These are phyloP conservation scores for Marchantia paleacea DNA, from an alignment of 225 moss, liverwort and hornwort genomes.

Conservation along the genomic window DNA sequence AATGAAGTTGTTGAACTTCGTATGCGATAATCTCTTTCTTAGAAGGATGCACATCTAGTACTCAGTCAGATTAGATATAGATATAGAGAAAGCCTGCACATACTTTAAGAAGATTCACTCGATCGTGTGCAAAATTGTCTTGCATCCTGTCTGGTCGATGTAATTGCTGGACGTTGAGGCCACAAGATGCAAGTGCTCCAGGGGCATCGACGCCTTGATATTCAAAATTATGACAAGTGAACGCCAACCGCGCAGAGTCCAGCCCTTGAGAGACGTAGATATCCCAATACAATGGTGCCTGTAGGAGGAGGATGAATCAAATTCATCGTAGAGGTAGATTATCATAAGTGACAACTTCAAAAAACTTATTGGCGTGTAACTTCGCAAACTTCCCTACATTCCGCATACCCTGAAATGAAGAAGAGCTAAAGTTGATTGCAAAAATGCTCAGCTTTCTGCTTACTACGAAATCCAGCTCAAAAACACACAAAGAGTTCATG, in stretches of 20 bases:
- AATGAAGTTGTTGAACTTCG: no score
- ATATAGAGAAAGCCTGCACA: no score
- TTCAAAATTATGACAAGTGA: conserved; percentile 98
- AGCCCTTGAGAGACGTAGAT: conserved; percentile 82
- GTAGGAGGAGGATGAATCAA: conserved; percentile 15
- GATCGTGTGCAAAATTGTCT: conserved; percentile 64
- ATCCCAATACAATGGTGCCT: conserved; percentile 97
- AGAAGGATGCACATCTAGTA: no score
- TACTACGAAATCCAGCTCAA: not conserved
- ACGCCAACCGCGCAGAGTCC: conserved; percentile 83
- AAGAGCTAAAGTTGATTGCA: not conserved
- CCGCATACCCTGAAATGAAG: not conserved
- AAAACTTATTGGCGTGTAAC: not conserved
- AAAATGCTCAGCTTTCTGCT: not conserved
- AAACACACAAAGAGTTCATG: no score
- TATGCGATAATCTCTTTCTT: no score
- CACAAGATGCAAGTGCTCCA: conserved; percentile 72
- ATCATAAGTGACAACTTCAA: not conserved
- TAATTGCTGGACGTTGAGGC: conserved; percentile 65
- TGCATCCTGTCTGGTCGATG: conserved; percentile 92
- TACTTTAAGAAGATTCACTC: conserved; percentile 91
- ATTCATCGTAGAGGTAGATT: not conserved
- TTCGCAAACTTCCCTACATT: not conserved
- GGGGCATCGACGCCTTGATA: conserved; percentile 81
- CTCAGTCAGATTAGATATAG: no score